Base-by-base conservation (phyloP, 2,329 filamentous ascomycete species). In the Hypoxylon sp. region DNA sequence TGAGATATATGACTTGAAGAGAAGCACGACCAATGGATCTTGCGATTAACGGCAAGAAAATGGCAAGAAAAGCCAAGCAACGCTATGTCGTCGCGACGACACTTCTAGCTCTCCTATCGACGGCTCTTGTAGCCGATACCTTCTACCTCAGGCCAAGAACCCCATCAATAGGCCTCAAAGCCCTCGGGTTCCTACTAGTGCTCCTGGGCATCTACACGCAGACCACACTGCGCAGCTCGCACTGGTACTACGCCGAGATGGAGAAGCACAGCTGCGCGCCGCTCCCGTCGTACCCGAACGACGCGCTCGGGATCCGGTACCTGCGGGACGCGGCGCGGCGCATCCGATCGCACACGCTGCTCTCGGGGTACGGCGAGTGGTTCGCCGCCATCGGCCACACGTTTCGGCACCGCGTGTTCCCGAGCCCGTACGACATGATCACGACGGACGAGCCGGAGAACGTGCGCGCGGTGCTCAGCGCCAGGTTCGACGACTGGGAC, bases 401-500 rank as follows among this genome's bases (percentile, higher is more conserved):
- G 2, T 66, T 61, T 34, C 7, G 44, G 2, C 61, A 67, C 13
- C 49, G 47, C n/a, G 15, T 44, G 7, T 66, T 67, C 13, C 65
- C 64, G 0, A 62, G 57, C 7, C 27, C 31, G 29, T 13, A 7
- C 3, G 36, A 51, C 2, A 43, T 36, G 2, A 44, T 68, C 11
- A 46, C 44, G 3, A 67, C 65, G 4, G 61, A 64, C 29, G 66
- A 68, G 9, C 60, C 63, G 0, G 63, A 66, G 16, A 86, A 85
- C 57, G 60, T 86, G 36, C 82, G 84, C 63, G 70, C 79, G 0
- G 69, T 84, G 2, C 72, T 86, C 5, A 73, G 76, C 3, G 75
- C 73, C 0, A 70, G 76, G 13, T 69, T 68, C 61, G 75, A 79
- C 27, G 77, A 82, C 51, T 87, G 78, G 69, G 69, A 65, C 11